These are phyloP conservation scores for Middelhovenomyces tepae DNA, from an alignment of 805 yeast genomes.

Conservation along the genomic window DNA sequence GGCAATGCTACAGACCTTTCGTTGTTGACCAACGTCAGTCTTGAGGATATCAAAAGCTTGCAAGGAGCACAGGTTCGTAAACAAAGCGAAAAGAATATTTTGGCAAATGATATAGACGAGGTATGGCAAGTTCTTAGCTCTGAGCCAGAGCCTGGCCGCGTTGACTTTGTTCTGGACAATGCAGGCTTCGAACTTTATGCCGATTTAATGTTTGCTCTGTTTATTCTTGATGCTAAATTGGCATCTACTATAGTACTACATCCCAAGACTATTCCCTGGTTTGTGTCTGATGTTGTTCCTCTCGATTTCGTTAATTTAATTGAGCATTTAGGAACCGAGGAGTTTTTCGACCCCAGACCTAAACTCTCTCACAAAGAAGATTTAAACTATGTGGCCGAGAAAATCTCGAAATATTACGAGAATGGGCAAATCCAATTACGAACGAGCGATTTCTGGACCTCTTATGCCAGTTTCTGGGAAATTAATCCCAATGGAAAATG, in stretches of 20 bases:
- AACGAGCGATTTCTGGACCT: conserved; percentile 81
- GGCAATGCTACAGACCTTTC: conserved; percentile 97
- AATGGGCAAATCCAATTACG: conserved; percentile 42
- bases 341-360: conserved; percentile 39
- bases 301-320: conserved; percentile 61
- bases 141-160: conserved; percentile 29
- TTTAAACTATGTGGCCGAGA: conserved; percentile 39
- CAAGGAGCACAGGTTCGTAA: conserved; percentile 87
- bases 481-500: conserved; percentile 42
- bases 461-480: conserved; percentile 65
- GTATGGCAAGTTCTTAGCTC: conserved; percentile 46
- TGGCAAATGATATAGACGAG: conserved; percentile 60
- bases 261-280: conserved; percentile 91
- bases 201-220: conserved; percentile 60
- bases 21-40: conserved; percentile 55
- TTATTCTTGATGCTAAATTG: conserved; percentile 62
- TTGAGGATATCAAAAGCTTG: conserved; percentile 81
- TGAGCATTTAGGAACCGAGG: conserved; percentile 43
- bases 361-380: conserved; percentile 32
- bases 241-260: conserved; percentile 63
- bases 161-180: conserved; percentile 84
- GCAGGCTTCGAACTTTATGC: conserved; percentile 93
- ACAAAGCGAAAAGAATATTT: conserved; percentile 67
- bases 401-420: conserved; percentile 35
- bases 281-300: conserved; percentile 91